Percentiles rank a stretch among this genome's conserved stretches.
phyloP scores from a whole-genome alignment of 2,329 filamentous ascomycete species.

The Teratosphaeria nubilosa region DNA sequence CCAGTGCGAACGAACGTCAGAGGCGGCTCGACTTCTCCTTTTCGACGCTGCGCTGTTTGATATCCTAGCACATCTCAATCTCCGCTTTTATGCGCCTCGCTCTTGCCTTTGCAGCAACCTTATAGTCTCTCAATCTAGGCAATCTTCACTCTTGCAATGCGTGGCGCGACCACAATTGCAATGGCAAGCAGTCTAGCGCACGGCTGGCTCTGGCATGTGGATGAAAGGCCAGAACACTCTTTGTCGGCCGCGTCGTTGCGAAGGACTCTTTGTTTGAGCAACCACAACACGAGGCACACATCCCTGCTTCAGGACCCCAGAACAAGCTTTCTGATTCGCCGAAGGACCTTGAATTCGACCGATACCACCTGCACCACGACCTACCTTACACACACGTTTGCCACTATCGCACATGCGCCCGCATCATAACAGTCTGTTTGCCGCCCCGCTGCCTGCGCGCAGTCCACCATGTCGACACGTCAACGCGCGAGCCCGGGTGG shows the following conservation, averaged over 20 bases:
- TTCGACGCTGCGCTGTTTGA: background rate
- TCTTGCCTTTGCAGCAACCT: background rate
- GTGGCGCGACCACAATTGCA: background rate
- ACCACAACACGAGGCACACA: background rate
- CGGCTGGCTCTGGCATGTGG: background rate
- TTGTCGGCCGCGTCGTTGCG: background rate
- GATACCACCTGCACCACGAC: background rate
- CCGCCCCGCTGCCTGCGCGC: background rate
- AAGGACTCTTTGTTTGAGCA: background rate
- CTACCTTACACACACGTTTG: background rate
- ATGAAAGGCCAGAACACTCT: background rate
- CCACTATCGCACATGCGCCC: background rate
- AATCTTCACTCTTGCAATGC: background rate
- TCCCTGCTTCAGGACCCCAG: background rate
- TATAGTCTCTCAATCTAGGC: no score
- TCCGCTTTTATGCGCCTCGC: background rate
- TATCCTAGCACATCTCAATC: background rate
- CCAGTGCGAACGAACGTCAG: background rate
- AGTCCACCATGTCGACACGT: background rate
- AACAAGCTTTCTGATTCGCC: background rate
- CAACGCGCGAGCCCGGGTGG: background rate
- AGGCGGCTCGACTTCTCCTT: background rate
- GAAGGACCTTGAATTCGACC: background rate
- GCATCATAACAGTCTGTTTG: background rate
- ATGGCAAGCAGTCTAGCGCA: background rate